These are phyloP conservation scores for Ascochyta rabiei DNA, from an alignment of 2,329 filamentous ascomycete genomes.

Conservation along the genomic window DNA sequence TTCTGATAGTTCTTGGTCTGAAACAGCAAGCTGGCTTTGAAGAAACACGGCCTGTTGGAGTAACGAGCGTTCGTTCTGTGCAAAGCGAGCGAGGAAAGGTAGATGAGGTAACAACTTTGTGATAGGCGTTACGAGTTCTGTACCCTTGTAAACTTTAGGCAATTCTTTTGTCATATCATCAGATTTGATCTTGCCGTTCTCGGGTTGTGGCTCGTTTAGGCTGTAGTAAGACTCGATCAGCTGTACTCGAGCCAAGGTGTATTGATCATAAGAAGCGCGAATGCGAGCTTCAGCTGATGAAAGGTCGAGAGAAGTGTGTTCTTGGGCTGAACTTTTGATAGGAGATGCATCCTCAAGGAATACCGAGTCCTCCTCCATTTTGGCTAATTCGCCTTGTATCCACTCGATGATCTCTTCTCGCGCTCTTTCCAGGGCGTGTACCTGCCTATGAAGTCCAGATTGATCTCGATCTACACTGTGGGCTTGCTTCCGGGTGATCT, in stretches of 20 bases:
- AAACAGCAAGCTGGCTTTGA: slow-evolving; percentile 37
- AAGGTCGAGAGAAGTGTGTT: slow-evolving; percentile 17
- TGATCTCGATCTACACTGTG: slow-evolving; percentile 3
- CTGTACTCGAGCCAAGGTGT: slow-evolving; percentile 31
- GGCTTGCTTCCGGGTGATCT: slow-evolving; percentile 26
- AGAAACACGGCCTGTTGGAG: slow-evolving; percentile 45
- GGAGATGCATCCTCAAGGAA: slow-evolving; percentile 44
- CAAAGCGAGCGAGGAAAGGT: slow-evolving; percentile 31
- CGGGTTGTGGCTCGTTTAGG: slow-evolving; percentile 20
- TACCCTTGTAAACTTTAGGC: neutral
- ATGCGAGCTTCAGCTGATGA: slow-evolving; percentile 34
- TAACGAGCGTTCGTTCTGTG: slow-evolving; percentile 38
- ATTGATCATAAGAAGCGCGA: slow-evolving; percentile 38
- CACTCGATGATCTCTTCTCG: slow-evolving; percentile 58
- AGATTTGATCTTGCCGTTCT: neutral
- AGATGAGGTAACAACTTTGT: slow-evolving; percentile 40
- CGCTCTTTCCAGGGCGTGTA: slow-evolving; percentile 51
- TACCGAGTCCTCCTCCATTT: slow-evolving; percentile 46
- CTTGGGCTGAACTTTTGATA: slow-evolving; percentile 29
- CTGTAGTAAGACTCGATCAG: slow-evolving; percentile 30
- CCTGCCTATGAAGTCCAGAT: slow-evolving; percentile 35
- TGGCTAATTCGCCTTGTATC: slow-evolving; percentile 57
- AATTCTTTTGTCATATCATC: neutral
- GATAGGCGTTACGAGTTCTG: slow-evolving; percentile 18
- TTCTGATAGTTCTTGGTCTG: slow-evolving; percentile 38